Evolutionary conservation across 306 rosid species (phyloP).

Genomic region (Quercus berberidifolia): DNA sequence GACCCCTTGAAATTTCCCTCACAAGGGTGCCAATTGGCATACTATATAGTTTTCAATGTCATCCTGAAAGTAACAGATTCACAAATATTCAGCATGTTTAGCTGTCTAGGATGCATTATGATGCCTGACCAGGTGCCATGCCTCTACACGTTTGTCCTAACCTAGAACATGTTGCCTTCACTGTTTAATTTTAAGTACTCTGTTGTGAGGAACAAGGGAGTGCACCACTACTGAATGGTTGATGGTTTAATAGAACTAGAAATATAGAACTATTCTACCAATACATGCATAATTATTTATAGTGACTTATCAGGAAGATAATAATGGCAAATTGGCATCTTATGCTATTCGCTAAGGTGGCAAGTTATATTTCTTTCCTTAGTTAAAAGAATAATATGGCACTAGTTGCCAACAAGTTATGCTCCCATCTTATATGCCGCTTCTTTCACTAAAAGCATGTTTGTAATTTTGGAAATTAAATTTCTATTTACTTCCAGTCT

Average conservation of each 20-base stretch:
- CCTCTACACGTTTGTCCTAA: not conserved
- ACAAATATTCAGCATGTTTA: not conserved
- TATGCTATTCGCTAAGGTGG: too few relatives aligned
- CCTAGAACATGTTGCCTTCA: not conserved
- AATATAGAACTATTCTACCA: not conserved
- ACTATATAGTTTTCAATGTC: not conserved
- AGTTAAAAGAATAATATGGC: not conserved
- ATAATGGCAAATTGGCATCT: too few relatives aligned
- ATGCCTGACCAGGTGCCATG: not conserved
- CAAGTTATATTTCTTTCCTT: too few relatives aligned
- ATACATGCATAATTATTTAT: not conserved
- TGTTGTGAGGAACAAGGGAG: not conserved
- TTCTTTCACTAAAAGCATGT: not conserved
- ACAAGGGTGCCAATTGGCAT: too few relatives aligned
- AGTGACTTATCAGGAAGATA: too few relatives aligned
- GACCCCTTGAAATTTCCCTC: too few relatives aligned
- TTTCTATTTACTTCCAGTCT: not conserved
- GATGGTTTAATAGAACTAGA: not conserved
- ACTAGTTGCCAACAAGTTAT: not conserved
- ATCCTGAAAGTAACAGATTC: not conserved
- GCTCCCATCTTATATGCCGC: not conserved
- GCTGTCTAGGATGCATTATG: not conserved
- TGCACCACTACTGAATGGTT: not conserved
- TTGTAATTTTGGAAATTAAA: not conserved
- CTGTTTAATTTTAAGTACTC: not conserved